Evolutionary conservation across 768 basidiomycete species (phyloP).

Genomic region (Termitomyces sp.): DNA sequence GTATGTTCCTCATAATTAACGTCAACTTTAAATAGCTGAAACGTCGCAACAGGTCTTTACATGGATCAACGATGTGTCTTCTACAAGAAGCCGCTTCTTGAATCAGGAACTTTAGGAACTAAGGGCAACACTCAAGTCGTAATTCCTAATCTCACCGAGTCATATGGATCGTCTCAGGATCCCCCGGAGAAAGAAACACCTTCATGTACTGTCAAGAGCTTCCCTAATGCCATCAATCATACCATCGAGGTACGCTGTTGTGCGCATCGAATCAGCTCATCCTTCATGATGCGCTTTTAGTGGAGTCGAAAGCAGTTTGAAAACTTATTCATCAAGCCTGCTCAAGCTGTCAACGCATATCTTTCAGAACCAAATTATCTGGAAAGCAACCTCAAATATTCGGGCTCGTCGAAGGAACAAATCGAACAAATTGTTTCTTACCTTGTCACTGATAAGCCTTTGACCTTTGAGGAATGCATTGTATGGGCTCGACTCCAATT

Average conservation of each 20-base stretch:
- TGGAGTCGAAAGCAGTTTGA: constrained; percentile 96
- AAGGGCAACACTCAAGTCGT: constrained; percentile 98
- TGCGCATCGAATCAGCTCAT: neutral
- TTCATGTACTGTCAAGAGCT: constrained; percentile 97
- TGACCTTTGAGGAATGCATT: constrained; percentile 97
- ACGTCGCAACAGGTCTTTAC: constrained; percentile 66
- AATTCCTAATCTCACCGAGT: constrained; percentile 91
- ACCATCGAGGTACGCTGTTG: constrained; percentile 77
- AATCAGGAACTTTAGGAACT: constrained; percentile 97
- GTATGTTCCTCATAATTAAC: constrained; percentile 42
- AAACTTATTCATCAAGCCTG: constrained; percentile 88
- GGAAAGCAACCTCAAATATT: constrained; percentile 86
- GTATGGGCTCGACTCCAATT: constrained; percentile 95
- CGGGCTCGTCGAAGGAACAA: constrained; percentile 88
- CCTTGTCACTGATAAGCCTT: constrained; percentile 87
- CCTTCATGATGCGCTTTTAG: constrained; percentile 32
- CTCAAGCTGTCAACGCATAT: constrained; percentile 92
- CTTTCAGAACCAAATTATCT: constrained; percentile 95
- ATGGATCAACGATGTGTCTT: constrained; percentile 99
- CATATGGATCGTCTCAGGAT: constrained; percentile 96
- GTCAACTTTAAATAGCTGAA: neutral
- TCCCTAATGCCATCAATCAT: constrained; percentile 97
- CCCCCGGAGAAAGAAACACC: constrained; percentile 98
- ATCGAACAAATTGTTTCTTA: constrained; percentile 84
- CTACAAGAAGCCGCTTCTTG: constrained; percentile 92